phyloP scores from a whole-genome alignment of 2,329 filamentous ascomycete genomes.

The Pyricularia sp. region DNA sequence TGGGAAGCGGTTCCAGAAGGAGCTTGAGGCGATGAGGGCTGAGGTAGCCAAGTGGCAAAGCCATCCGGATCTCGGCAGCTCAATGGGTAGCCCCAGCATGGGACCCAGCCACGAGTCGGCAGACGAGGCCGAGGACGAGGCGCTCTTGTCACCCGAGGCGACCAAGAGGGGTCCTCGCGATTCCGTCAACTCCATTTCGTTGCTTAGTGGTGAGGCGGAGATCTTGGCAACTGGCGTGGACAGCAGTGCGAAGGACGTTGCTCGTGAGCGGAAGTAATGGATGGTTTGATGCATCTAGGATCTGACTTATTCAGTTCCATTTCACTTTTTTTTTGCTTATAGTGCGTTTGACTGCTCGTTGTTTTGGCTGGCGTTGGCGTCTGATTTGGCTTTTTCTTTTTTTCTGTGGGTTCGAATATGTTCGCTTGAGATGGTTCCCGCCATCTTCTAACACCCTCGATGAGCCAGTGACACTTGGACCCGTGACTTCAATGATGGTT shows the following conservation, averaged over 20 bases:
- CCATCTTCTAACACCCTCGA: not conserved
- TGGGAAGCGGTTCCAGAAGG: constrained; percentile 92
- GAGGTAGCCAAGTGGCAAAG: constrained; percentile 87
- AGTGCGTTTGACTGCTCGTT: not conserved
- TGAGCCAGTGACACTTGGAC: not conserved
- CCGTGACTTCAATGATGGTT: not conserved
- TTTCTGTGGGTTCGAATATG: not conserved
- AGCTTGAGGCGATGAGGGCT: constrained; percentile 77
- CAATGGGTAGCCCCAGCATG: constrained; percentile 26
- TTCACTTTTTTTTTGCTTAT: not conserved
- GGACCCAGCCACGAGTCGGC: constrained; percentile 21
- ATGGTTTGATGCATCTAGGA: not conserved
- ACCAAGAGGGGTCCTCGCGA: constrained; percentile 10
- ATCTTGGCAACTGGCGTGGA: constrained; percentile 15
- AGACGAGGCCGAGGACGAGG: constrained; percentile 12
- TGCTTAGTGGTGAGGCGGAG: constrained; percentile 38
- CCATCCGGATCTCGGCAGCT: constrained; percentile 32
- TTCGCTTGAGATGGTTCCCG: not conserved
- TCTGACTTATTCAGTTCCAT: not conserved
- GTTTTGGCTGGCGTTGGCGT: not conserved
- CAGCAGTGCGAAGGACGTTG: constrained; percentile 33
- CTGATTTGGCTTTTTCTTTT: not conserved
- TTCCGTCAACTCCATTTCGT: constrained; percentile 46
- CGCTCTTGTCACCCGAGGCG: constrained; percentile 7
- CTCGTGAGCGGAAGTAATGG: constrained; percentile 29